phyloP scores from a whole-genome alignment of 441 rosid species.

The Lepidium campestre region DNA sequence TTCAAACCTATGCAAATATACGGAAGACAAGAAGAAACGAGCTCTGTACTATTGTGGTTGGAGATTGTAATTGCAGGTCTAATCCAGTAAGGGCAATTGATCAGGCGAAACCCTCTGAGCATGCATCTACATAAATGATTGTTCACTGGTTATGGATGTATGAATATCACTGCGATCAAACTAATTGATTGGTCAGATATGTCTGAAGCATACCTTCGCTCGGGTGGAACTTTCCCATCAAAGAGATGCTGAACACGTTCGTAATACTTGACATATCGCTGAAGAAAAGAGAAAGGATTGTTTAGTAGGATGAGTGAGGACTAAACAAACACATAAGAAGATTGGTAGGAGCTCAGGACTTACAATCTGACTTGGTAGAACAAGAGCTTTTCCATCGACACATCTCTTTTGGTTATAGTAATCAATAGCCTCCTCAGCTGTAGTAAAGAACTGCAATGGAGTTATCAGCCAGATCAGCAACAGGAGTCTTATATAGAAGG shows the following conservation, averaged over 20 bases:
- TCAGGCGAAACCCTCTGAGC: constrained; percentile 81
- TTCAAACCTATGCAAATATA: neutral
- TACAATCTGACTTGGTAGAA: constrained; percentile 88
- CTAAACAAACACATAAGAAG: constrained; percentile 4
- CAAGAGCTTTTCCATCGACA: constrained; percentile 79
- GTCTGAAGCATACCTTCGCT: constrained; percentile 48
- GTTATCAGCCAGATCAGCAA: constrained; percentile 11
- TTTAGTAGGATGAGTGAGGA: constrained; percentile 4
- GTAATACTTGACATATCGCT: constrained; percentile 79
- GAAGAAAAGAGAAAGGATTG: constrained; percentile 21
- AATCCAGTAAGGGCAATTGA: constrained; percentile 80
- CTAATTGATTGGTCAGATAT: neutral
- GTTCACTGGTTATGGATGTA: constrained; percentile 11
- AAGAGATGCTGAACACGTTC: constrained; percentile 44
- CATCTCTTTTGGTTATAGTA: constrained; percentile 88
- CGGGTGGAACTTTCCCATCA: constrained; percentile 59
- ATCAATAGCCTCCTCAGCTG: constrained; percentile 64
- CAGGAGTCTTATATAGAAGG: neutral
- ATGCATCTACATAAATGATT: constrained; percentile 57
- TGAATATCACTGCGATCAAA: neutral
- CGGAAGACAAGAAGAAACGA: neutral
- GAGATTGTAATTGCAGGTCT: constrained; percentile 75
- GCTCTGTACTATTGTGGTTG: constrained; percentile 54
- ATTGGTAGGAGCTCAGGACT: constrained; percentile 32
- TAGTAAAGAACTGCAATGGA: constrained; percentile 65